Base-by-base conservation (phyloP, 1,284 basidiomycete species). In the Dichomitus squalens region DNA sequence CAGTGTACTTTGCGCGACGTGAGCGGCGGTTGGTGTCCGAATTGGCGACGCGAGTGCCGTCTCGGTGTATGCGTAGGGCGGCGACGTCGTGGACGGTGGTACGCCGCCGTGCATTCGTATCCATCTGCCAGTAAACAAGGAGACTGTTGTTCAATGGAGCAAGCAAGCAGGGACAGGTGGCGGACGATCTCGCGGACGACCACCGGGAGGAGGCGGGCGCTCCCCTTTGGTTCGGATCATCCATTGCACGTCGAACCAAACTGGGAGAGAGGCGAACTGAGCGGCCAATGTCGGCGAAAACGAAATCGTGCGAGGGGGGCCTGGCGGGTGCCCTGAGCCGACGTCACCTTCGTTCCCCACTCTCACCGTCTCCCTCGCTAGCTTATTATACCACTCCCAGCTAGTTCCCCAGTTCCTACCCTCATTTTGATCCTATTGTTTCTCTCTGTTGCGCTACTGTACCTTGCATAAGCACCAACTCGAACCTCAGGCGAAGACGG, bases 1-100 rank as follows among this genome's bases (percentile, higher is more conserved):
- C 53, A 7, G 64, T 60, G 49, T 70, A 64, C 49, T 63, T 66
- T 20, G 67, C 59, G 8, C 53, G 63, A 34, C 71, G 66, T 8
- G 56, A 49, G 50, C 63, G 25, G 29, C 44, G 54, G 16, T 76
- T 79, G 12, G 53, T 53, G 11, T 73, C 71, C 20, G 70, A 73
- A 57, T 78, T 82, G 39, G 75, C 72, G 12, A 87, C 81, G 31
- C 84, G 82, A 27, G 76, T 76, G 9, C 85, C 86, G 66, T 86
- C 80, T 14, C 81, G 79, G 59, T 84, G 86, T 0, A 88, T 67
- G 18, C 84, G 80, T 27, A 88, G 78, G 49, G 79, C 76, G 0
- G 86, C 75, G 33, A 82, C 76, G 66, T 88, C 86, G 64, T 82
- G 83, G 18, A 86, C 77, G 2, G 83, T 86, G 53, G 73, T 83